Base-by-base conservation (phyloP, 192 early-diverging fungal species). In the Backusella tuberculispora region DNA sequence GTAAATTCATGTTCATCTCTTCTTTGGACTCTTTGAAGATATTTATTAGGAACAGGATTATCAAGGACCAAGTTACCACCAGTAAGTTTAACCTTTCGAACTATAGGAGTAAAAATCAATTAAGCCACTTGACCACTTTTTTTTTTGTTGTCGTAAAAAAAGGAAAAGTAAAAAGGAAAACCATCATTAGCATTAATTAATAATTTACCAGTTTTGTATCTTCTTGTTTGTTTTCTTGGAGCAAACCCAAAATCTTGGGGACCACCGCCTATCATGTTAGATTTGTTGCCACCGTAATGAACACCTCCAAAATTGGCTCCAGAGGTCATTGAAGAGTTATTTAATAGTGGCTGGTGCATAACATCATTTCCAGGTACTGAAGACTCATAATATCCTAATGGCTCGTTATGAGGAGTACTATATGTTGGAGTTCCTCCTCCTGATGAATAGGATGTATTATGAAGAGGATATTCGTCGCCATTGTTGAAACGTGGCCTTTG, bases 11-110 rank as follows among this genome's bases (percentile, higher is more conserved):
- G 86, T 7, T 83, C 86, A 21, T 87, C 69, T 19, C 72, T 84
- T 38, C 86, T 81, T 50, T 75, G 77, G 9, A 88, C 83, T 66
- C 86, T 78, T 5, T 86, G 74, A 40, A 91, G 80, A 26, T 90
- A 85, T 21, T 86, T 83, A 6, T 66, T 78, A 3, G 92, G 92
- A 13, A 91, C 90, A n/a, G 87, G 88, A 48, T 86, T 87, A 75
- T 91, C 90, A n/a, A 93, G 73, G 21, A 93, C 86, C 19, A 93
- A 76, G 73, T 93, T 91, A 50, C 92, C 92, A 1, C 89, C 82
- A 6, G 88, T 91, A 73, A 94, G 77, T 83, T 90, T 87, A 44
- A 94, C 89, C 13, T 78, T 80, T 71, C 72, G 74, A 15, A 76
- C 76, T 44, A 73, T 24, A 68, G 13, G 12, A 45, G 15, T 29